Percentiles rank a stretch among this genome's conserved stretches.
Conservation (phyloP, 2,329 filamentous ascomycete species). For the Zasmidium citrigriseum region DNA sequence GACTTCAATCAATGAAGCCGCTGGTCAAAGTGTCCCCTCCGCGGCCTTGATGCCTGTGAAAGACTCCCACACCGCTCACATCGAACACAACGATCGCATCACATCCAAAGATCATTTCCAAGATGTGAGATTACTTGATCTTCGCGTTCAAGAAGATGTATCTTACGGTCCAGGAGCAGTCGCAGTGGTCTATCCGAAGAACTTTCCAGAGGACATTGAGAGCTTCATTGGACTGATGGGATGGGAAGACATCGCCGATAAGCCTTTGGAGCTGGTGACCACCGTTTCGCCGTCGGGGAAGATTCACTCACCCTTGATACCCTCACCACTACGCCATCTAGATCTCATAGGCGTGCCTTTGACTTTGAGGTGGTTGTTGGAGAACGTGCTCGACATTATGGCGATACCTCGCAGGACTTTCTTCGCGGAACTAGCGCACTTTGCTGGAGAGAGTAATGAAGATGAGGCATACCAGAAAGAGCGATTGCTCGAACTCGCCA, state of each 20-base stretch:
- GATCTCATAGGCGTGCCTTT: slow-evolving; percentile 40
- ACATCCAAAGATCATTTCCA: slow-evolving; percentile 84
- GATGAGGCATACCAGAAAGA: slow-evolving; percentile 63
- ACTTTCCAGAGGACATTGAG: slow-evolving; percentile 79
- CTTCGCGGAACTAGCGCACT: slow-evolving; percentile 75
- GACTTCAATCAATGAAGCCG: too few relatives aligned
- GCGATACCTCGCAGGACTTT: slow-evolving; percentile 87
- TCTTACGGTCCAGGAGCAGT: slow-evolving; percentile 74
- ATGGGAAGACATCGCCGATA: slow-evolving; percentile 75
- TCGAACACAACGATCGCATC: slow-evolving; percentile 69
- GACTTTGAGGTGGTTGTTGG: slow-evolving; percentile 75
- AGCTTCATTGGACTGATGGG: slow-evolving; percentile 74
- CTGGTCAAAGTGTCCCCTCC: slow-evolving; percentile 31
- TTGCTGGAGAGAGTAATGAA: slow-evolving; percentile 64
- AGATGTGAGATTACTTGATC: slow-evolving; percentile 79
- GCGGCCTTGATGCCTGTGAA: slow-evolving; percentile 59
- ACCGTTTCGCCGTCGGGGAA: slow-evolving; percentile 23
- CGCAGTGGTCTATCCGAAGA: slow-evolving; percentile 81
- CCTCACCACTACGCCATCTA: slow-evolving; percentile 41
- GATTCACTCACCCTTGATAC: slow-evolving; percentile 33
- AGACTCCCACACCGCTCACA: slow-evolving; percentile 55
- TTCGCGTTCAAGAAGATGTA: slow-evolving; percentile 51
- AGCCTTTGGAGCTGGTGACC: slow-evolving; percentile 58
- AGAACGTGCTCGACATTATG: slow-evolving; percentile 83
- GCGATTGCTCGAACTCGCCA: slow-evolving; percentile 79